Percentiles rank a stretch among this genome's conserved stretches.
Conservation (phyloP, 2,329 filamentous ascomycete species). For the Alternaria metachromatica region DNA sequence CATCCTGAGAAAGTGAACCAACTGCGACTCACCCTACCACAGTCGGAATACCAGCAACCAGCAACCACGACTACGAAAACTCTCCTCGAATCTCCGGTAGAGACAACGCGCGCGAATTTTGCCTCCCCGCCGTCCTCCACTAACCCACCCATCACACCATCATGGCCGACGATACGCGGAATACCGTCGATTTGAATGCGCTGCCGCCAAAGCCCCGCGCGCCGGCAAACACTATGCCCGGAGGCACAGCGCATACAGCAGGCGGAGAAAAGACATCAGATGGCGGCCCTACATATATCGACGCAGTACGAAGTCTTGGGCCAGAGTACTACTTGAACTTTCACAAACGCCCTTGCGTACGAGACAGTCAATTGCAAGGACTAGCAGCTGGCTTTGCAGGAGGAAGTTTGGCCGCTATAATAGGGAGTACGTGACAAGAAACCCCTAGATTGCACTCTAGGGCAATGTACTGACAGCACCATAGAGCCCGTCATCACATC, state of each 20-base stretch:
- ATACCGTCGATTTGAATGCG: slow-evolving; percentile 31
- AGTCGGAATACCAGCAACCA: background rate
- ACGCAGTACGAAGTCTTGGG: slow-evolving; percentile 72
- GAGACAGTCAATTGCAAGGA: slow-evolving; percentile 81
- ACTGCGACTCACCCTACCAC: slow-evolving; percentile 5
- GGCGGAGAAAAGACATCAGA: slow-evolving; percentile 58
- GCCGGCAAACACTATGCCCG: slow-evolving; percentile 55
- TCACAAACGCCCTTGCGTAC: slow-evolving; percentile 81
- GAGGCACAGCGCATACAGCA: slow-evolving; percentile 64
- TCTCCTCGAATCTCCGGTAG: background rate
- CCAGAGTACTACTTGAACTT: slow-evolving; percentile 73
- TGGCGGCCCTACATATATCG: slow-evolving; percentile 52
- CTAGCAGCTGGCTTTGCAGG: slow-evolving; percentile 80
- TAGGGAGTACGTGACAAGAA: slow-evolving; percentile 67
- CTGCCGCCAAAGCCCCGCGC: slow-evolving; percentile 27
- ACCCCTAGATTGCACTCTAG: background rate
- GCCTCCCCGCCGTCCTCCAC: background rate
- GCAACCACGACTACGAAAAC: background rate
- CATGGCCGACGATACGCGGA: slow-evolving; percentile 57
- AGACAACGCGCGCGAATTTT: background rate
- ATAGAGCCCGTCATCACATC: slow-evolving; percentile 68
- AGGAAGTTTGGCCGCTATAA: slow-evolving; percentile 75
- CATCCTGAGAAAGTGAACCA: slow-evolving; percentile 17
- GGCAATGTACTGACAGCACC: slow-evolving; percentile 22
- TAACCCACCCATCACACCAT: slow-evolving; percentile 24